Percentiles rank a stretch among this genome's conserved stretches.
Conservation (phyloP, 108 stramenopile species). For the Seminavis robusta region DNA sequence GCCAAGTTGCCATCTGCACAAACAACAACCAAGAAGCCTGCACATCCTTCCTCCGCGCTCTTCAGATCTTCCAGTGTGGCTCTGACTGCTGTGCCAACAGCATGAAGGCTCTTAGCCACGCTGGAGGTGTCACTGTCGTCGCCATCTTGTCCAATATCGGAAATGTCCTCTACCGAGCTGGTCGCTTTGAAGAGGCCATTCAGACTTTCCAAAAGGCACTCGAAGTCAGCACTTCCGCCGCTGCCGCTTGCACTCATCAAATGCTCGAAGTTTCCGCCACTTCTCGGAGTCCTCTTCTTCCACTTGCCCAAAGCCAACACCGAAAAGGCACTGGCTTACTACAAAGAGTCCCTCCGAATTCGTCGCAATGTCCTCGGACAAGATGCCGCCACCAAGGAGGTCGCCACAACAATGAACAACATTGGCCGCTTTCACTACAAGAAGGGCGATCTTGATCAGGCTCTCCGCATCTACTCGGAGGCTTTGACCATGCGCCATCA, state of each 20-base stretch:
- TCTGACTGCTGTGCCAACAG: background rate
- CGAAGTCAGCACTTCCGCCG: background rate
- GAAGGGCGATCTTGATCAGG: slow-evolving; percentile 40
- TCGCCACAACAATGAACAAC: slow-evolving; percentile 59
- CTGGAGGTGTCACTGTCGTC: slow-evolving; percentile 5
- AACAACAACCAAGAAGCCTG: slow-evolving; percentile 41
- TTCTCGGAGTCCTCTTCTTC: slow-evolving; percentile 37
- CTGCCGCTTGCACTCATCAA: background rate
- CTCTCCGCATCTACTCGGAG: slow-evolving; percentile 38
- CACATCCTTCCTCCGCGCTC: slow-evolving; percentile 25
- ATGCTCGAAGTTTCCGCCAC: slow-evolving; percentile 28
- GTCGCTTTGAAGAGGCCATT: slow-evolving; percentile 20
- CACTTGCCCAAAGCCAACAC: slow-evolving; percentile 24
- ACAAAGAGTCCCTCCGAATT: slow-evolving; percentile 21
- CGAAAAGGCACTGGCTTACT: slow-evolving; percentile 32
- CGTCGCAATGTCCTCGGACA: slow-evolving; percentile 30
- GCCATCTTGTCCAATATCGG: slow-evolving; percentile 41
- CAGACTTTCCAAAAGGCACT: slow-evolving; percentile 17
- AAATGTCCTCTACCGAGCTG: slow-evolving; percentile 26
- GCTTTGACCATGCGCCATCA: slow-evolving; percentile 32
- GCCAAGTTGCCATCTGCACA: slow-evolving; percentile 48
- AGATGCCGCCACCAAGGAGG: slow-evolving; percentile 29
- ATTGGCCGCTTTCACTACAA: slow-evolving; percentile 53
- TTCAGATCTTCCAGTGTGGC: slow-evolving; percentile 12
- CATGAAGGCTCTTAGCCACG: too few species aligned